Evolutionary conservation across 2,329 filamentous ascomycete genomes (phyloP), one percentile per base, ranked within the genome.

Genomic region (Neoscytalidium dimidiatum): DNA sequence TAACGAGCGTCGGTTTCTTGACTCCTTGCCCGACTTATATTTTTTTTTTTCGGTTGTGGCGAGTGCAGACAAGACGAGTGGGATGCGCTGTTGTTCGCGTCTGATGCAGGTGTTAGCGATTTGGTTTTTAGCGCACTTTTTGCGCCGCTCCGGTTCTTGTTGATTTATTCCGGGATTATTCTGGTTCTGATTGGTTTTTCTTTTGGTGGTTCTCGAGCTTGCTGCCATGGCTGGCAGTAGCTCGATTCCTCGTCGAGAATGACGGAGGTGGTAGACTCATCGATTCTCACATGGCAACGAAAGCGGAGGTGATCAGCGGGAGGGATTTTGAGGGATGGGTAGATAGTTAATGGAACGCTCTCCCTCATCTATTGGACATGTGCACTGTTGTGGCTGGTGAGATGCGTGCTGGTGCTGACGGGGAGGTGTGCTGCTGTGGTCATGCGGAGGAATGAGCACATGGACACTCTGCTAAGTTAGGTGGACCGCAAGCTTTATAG

Each of bases 1-100:
- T 78, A 78, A 78, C 76, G 74, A 79, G 77, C 75, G 77, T 79
- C 72, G n/a, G 19, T 56, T 60, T 69, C 72, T 74, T 74, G 71
- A 74, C 74, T 77, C 75, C 74, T 73, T 61, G 49, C 68, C 53
- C 38, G 64, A n/a, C n/a, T n/a, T n/a, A n/a, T n/a, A n/a, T n/a
- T n/a, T n/a, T 56, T 46, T 33, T 21, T 43, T n/a, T 8, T 33
- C 7, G 11, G 23, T 26, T 26, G 48, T 26, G 49, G 61, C 49
- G 35, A 46, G 38, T 64, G 61, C 26, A 64, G 49, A 4, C 51
- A 74, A 71, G 72, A 69, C 69, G 76, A 79, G 67, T 71, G 73
- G 71, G 73, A 73, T 75, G 72, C 66, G 70, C 56, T 65, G 53
- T 14, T 46, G 53, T 60, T 60, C 41, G 33, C 44, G 63, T 60